A percentile compares a stretch with the other conserved stretches of the same genome.
phyloP scores from a whole-genome alignment of 1,139 yeast genomes.

The Magnusiomyces tetraspermus region DNA sequence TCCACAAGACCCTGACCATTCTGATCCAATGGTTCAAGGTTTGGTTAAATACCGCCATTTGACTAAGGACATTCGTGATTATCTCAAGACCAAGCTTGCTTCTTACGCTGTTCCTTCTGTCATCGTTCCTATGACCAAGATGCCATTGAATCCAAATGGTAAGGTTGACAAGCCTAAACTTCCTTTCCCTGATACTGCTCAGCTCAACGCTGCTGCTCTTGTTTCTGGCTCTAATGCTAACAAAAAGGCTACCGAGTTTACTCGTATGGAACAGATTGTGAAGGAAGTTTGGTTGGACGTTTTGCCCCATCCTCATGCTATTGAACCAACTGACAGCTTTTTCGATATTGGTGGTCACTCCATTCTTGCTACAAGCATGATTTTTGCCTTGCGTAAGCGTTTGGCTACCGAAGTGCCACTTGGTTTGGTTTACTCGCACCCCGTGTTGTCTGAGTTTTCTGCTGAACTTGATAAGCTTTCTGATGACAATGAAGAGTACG shows the following conservation, averaged over 20 bases:
- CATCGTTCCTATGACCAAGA: slow-evolving; percentile 71
- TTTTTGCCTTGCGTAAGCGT: slow-evolving; percentile 75
- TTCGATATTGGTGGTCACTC: slow-evolving; percentile 98
- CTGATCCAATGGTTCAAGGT: slow-evolving; percentile 54
- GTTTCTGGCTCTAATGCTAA: slow-evolving; percentile 19
- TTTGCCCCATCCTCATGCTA: slow-evolving; percentile 76
- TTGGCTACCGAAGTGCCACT: slow-evolving; percentile 75
- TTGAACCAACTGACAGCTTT: slow-evolving; percentile 76
- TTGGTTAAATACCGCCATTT: slow-evolving; percentile 66
- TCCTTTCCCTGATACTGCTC: slow-evolving; percentile 89
- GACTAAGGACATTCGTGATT: slow-evolving; percentile 69
- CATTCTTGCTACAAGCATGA: slow-evolving; percentile 93
- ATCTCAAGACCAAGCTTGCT: slow-evolving; percentile 82
- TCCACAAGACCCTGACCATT: slow-evolving; percentile 38
- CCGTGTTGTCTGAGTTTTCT: slow-evolving; percentile 76
- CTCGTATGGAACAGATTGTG: slow-evolving; percentile 56
- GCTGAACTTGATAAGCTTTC: slow-evolving; percentile 50
- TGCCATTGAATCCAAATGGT: slow-evolving; percentile 97
- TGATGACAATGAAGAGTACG: slow-evolving; percentile 37
- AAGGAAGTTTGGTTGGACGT: slow-evolving; percentile 79
- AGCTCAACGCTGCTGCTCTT: slow-evolving; percentile 57
- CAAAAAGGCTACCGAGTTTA: slow-evolving; percentile 32
- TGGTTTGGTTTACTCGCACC: slow-evolving; percentile 80
- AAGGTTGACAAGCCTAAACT: slow-evolving; percentile 95
- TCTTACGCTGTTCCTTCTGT: slow-evolving; percentile 89